phyloP scores from a whole-genome alignment of 371 early-diverging fungal species.

The Dichotomocladium elegans region DNA sequence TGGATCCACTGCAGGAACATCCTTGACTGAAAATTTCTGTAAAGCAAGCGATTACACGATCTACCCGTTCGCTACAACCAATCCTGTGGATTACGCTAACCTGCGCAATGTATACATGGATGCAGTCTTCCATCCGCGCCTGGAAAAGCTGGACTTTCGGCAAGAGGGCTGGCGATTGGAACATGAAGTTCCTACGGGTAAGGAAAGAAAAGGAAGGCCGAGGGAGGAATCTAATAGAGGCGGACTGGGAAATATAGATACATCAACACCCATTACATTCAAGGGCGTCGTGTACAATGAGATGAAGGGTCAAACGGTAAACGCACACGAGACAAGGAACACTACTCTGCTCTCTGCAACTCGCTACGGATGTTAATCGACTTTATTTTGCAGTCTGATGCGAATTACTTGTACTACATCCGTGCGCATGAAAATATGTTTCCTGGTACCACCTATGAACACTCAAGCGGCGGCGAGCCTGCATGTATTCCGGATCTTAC shows the following conservation, averaged over 20 bases:
- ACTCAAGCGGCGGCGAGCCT: slow-evolving; percentile 92
- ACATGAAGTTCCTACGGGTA: slow-evolving; percentile 67
- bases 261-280: slow-evolving; percentile 55
- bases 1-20: background rate
- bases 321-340: background rate
- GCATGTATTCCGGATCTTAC: slow-evolving; percentile 83
- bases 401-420: slow-evolving; percentile 72
- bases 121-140: slow-evolving; percentile 79
- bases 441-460: slow-evolving; percentile 77
- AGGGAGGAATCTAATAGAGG: background rate
- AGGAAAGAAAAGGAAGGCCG: background rate
- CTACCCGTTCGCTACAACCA: slow-evolving; percentile 94
- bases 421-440: slow-evolving; percentile 82
- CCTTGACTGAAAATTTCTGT: background rate
- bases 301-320: slow-evolving; percentile 91
- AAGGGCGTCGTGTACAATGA: slow-evolving; percentile 97
- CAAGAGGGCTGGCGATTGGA: slow-evolving; percentile 98
- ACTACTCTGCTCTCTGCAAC: background rate
- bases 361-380: too few relatives aligned
- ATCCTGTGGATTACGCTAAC: slow-evolving; percentile 82
- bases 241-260: slow-evolving; percentile 22
- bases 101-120: slow-evolving; percentile 92
- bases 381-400: slow-evolving; percentile 50
- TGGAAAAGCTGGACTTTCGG: slow-evolving; percentile 77
- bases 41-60: slow-evolving; percentile 82